Percentiles rank a stretch among this genome's conserved stretches.
Evolutionary conservation across 2,329 filamentous ascomycete genomes (phyloP).

Genomic region (Arthrobotrys conoides): DNA sequence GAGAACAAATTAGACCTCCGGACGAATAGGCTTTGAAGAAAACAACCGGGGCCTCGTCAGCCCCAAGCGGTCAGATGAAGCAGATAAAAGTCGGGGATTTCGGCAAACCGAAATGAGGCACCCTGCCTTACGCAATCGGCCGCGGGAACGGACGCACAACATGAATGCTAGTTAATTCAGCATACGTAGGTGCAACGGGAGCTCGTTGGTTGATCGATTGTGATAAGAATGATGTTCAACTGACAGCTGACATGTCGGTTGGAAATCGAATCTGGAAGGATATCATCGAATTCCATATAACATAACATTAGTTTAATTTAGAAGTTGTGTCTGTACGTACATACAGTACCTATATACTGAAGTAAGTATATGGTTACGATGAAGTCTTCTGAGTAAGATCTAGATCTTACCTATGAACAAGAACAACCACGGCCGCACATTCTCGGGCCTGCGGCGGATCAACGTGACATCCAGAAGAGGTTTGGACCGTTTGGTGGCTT

Average conservation of each 20-base stretch:
- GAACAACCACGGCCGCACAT: slow-evolving; percentile 28
- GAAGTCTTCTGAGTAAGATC: slow-evolving; percentile 3
- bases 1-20: not conserved
- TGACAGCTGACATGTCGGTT: slow-evolving; percentile 18
- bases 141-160: slow-evolving; percentile 58
- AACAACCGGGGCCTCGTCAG: slow-evolving; percentile 15
- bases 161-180: slow-evolving; percentile 28
- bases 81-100: slow-evolving; percentile 19
- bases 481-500: slow-evolving; percentile 29
- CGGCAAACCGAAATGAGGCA: slow-evolving; percentile 57
- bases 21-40: slow-evolving; percentile 8
- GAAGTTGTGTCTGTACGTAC: not conserved
- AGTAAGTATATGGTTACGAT: not conserved
- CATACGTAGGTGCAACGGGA: slow-evolving; percentile 10
- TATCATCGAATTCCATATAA: not conserved
- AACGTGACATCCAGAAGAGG: slow-evolving; percentile 9
- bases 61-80: slow-evolving; percentile 5
- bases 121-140: slow-evolving; percentile 57
- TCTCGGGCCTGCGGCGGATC: slow-evolving; percentile 9
- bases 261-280: not conserved
- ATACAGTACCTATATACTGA: not conserved
- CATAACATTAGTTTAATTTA: not conserved
- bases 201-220: slow-evolving; percentile 23
- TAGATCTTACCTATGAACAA: not conserved
- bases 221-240: slow-evolving; percentile 25